These are phyloP conservation scores for Aspergillus alliaceus DNA, from an alignment of 2,329 filamentous ascomycete genomes.

Conservation along the genomic window DNA sequence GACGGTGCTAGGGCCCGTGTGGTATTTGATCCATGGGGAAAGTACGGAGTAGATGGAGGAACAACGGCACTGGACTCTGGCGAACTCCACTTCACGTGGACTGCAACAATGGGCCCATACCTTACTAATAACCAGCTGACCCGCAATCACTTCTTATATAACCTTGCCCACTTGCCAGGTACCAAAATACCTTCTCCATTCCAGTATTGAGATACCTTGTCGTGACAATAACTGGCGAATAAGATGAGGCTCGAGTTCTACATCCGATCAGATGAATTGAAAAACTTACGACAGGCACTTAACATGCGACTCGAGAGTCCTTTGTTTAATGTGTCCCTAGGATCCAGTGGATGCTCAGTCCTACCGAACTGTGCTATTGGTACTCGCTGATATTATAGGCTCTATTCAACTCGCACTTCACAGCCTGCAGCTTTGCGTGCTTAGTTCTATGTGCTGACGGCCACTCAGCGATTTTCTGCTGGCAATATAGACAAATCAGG, in stretches of 20 bases:
- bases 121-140: neutral
- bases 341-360: neutral
- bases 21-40: too few relatives aligned
- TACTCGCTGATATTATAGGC: neutral
- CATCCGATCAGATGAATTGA: neutral
- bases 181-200: too few relatives aligned
- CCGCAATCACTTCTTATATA: too few relatives aligned
- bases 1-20: too few relatives aligned
- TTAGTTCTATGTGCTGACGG: neutral
- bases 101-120: neutral
- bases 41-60: too few relatives aligned
- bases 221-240: neutral
- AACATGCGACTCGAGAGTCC: neutral
- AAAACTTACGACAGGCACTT: neutral
- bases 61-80: too few relatives aligned
- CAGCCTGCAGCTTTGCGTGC: neutral
- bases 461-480: neutral
- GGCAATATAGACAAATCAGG: neutral
- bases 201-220: neutral
- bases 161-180: too few relatives aligned
- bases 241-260: neutral
- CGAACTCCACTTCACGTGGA: too few relatives aligned
- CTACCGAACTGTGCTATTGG: neutral
- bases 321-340: too few relatives aligned
- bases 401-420: neutral